Percentiles rank a stretch among this genome's conserved stretches.
phyloP scores from a whole-genome alignment of 1,284 basidiomycete species.

The Apiotrichum domesticum region DNA sequence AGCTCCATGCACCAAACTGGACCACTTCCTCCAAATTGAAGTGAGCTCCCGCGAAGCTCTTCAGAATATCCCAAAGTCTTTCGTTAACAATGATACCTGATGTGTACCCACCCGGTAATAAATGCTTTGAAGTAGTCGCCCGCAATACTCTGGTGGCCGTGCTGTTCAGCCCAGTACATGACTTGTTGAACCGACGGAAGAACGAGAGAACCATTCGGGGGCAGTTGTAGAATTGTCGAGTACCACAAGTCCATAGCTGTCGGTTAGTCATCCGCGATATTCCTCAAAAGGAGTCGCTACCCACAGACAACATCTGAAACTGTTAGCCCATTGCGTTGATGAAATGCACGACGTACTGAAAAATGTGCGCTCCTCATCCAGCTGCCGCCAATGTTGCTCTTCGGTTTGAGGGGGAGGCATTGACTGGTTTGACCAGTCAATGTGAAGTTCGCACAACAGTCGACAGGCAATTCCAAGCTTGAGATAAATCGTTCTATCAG shows the following conservation, averaged over 20 bases:
- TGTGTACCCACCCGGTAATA: constrained; percentile 3
- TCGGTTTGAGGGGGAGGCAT: background rate
- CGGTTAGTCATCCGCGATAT: background rate
- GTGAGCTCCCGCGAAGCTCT: background rate
- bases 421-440: background rate
- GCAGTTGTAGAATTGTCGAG: constrained; percentile 6
- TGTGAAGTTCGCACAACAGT: constrained; percentile 19
- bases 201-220: background rate
- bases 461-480: constrained; percentile 27
- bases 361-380: constrained; percentile 8
- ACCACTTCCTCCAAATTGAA: background rate
- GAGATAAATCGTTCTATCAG: constrained; percentile 17
- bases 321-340: no score
- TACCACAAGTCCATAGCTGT: constrained; percentile 8
- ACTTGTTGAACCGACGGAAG: background rate
- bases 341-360: constrained; percentile 3
- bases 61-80: constrained; percentile 14
- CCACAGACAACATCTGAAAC: background rate
- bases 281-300: background rate
- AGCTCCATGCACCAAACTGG: background rate
- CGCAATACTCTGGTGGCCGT: constrained; percentile 4
- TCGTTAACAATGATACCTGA: background rate
- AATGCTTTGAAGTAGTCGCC: constrained; percentile 9
- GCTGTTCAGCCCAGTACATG: constrained; percentile 8
- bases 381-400: constrained; percentile 4